Evolutionary conservation across 176 grass and related monocot genomes (phyloP), one percentile per base, ranked within the genome.

Genomic region (Zea luxurians): DNA sequence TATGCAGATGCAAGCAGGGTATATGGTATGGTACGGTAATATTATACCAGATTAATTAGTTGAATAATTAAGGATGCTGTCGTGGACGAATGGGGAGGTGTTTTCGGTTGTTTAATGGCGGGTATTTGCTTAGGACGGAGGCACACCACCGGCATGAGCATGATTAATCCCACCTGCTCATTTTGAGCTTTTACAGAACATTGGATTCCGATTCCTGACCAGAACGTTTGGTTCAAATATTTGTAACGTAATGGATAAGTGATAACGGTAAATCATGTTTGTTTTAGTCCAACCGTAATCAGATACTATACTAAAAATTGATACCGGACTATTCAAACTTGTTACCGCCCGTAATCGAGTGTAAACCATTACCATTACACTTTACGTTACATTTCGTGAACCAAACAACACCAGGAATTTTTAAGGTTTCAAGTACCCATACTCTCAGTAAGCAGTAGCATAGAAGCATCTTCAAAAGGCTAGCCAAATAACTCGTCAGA

Each of bases 121-220:
- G 35, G 42, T 68, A 35, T 77, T 87, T 82, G 66, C 61, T 87
- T 83, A 72, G 6, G 68, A 49, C 41, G 59, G 73, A 73, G 61
- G 76, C 86, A 70, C 45, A 46, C 20, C 64, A 42, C 58, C 66
- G 48, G 34, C 77, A 63, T 75, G 27, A 84, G 34, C 77, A 63
- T 75, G 27, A 84, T 76, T 81, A 81, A 76, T 80, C 64, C 27
- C 63, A 13, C 20, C 16, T 10, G 10, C 38, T 42, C 77, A 57
- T 79, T 36, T 54, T 64, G 37, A 4, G 63, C 48, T 67, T 83
- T 80, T 68, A 75, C 64, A 64, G 62, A 79, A 84, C 86, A 88
- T 80, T 64, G 81, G 76, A 88, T 84, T 61, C 81, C 55, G 76
- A 80, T 84, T 80, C 69, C 54, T 21, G 47, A n/a, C n/a, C n/a